A percentile compares a stretch with the other conserved stretches of the same genome.
Evolutionary conservation across 331 rosid species (phyloP).

Genomic region (Pyracantha coccinea): DNA sequence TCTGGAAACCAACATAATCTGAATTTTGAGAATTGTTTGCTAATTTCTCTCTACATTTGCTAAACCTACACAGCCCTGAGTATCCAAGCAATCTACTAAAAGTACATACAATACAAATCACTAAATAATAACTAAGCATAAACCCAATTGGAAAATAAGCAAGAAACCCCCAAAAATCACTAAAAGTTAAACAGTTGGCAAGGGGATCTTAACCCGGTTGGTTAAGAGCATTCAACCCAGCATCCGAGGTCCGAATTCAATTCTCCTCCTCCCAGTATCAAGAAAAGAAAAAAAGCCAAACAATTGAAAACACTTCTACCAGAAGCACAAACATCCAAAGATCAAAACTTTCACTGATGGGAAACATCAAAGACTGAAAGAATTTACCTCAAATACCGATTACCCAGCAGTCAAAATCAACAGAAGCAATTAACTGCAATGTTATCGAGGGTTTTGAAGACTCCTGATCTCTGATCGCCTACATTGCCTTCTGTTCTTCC

Average conservation of each 20-base stretch:
- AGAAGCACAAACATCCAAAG: background rate
- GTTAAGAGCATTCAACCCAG: too few species aligned
- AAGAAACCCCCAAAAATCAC: too few species aligned
- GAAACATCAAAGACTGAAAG: background rate
- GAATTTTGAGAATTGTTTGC: conserved; percentile 7
- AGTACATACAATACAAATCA: background rate
- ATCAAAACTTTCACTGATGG: background rate
- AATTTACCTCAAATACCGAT: background rate
- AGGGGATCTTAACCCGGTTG: too few species aligned
- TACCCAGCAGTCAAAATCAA: background rate
- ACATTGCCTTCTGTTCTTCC: background rate
- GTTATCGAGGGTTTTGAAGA: background rate
- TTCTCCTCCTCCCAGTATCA: too few species aligned
- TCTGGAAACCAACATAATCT: conserved; percentile 20
- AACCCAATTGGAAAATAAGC: background rate
- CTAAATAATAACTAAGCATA: background rate
- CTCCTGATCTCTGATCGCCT: background rate
- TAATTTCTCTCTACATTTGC: background rate
- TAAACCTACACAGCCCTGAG: background rate
- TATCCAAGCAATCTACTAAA: background rate
- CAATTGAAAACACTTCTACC: background rate
- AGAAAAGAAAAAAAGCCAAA: background rate
- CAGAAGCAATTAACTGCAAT: background rate
- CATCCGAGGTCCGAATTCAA: too few species aligned
- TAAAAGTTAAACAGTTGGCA: background rate